These are phyloP conservation scores for Persicaria maculosa DNA, from an alignment of 148 eudicot species.

Conservation along the genomic window DNA sequence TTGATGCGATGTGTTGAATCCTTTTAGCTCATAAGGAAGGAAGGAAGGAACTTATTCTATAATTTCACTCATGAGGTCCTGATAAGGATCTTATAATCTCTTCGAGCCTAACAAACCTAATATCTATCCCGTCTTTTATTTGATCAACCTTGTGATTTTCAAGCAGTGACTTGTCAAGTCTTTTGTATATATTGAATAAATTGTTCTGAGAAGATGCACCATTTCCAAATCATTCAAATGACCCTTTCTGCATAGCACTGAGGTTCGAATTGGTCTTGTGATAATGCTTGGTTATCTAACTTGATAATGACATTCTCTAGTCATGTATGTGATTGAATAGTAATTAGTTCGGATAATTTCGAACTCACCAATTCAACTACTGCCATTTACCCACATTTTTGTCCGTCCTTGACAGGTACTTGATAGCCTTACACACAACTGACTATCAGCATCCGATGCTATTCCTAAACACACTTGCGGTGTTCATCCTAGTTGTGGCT, in stretches of 20 bases:
- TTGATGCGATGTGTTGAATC: no score
- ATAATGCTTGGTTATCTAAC: background rate
- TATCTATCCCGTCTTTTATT: background rate
- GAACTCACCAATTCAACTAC: background rate
- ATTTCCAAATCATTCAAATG: background rate
- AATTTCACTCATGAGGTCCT: no score
- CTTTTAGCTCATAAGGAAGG: no score
- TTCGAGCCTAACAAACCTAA: no score
- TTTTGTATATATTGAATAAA: background rate
- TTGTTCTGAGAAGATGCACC: background rate
- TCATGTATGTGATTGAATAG: background rate
- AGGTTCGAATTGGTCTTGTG: background rate
- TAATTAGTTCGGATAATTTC: background rate
- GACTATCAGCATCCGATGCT: conserved; percentile 92
- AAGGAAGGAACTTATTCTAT: no score
- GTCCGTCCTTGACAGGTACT: conserved; percentile 42
- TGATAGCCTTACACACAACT: conserved; percentile 92
- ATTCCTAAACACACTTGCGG: conserved; percentile 80
- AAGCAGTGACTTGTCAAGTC: background rate
- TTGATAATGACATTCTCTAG: background rate
- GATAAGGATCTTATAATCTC: no score
- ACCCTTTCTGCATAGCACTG: background rate
- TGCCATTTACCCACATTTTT: conserved; percentile 1
- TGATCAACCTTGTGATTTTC: background rate
- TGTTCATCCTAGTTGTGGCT: conserved; percentile 68